These are phyloP conservation scores for Maudiozyma barnettii DNA, from an alignment of 805 yeast genomes.

Conservation along the genomic window DNA sequence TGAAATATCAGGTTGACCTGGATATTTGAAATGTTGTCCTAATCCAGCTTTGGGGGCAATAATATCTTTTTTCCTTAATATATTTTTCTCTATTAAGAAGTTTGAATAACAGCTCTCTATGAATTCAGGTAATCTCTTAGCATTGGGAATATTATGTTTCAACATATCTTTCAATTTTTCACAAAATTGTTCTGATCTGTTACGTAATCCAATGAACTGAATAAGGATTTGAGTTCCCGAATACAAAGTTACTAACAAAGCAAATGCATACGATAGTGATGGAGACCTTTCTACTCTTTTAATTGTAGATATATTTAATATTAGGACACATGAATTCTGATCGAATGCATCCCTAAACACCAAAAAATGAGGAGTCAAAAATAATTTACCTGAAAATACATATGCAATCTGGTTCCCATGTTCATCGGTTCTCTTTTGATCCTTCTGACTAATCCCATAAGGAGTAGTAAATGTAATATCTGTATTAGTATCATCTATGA, in stretches of 20 bases:
- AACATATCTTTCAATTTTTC: conserved; percentile 51
- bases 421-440: background rate
- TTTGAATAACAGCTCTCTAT: conserved; percentile 75
- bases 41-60: conserved; percentile 72
- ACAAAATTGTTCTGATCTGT: conserved; percentile 75
- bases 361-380: conserved; percentile 63
- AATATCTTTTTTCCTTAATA: conserved; percentile 30
- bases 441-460: conserved; percentile 10
- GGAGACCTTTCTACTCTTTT: conserved; percentile 83
- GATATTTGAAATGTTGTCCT: conserved; percentile 76
- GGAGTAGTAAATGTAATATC: conserved; percentile 39
- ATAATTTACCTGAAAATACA: conserved; percentile 54
- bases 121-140: conserved; percentile 54
- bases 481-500: conserved; percentile 58
- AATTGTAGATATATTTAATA: conserved; percentile 65
- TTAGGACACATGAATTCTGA: conserved; percentile 54
- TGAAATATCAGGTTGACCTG: conserved; percentile 72
- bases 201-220: conserved; percentile 69
- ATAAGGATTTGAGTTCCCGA: conserved; percentile 54
- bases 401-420: conserved; percentile 21
- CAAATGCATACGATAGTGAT: conserved; percentile 63
- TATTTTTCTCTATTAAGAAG: conserved; percentile 52
- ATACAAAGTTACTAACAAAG: conserved; percentile 61
- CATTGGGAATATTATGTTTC: conserved; percentile 52
- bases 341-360: conserved; percentile 68